phyloP scores from a whole-genome alignment of 768 basidiomycete genomes.

The Lactarius akahatsu region DNA sequence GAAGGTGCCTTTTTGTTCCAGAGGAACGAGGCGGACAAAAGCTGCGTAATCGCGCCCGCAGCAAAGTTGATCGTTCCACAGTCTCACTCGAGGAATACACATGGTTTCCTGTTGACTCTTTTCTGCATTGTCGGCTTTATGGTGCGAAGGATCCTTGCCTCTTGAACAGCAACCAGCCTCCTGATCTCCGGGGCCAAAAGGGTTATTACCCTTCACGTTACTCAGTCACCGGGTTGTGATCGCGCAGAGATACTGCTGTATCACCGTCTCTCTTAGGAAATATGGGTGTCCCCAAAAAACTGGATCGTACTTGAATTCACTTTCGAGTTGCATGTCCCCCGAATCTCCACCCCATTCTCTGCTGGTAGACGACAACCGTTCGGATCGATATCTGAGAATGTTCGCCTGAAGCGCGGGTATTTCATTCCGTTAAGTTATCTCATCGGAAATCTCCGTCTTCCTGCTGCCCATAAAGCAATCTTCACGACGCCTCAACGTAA shows the following conservation, averaged over 20 bases:
- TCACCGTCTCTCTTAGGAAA: background rate
- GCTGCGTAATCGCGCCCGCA: background rate
- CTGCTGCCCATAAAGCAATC: constrained; percentile 6
- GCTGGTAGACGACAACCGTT: constrained; percentile 10
- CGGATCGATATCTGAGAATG: constrained; percentile 26
- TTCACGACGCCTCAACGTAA: constrained; percentile 17
- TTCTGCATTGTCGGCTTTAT: background rate
- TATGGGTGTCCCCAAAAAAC: background rate
- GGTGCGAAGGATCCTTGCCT: background rate
- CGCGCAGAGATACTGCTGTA: background rate
- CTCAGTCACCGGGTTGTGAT: background rate
- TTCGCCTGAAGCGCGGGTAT: constrained; percentile 16
- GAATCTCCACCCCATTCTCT: constrained; percentile 10
- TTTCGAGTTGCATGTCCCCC: background rate
- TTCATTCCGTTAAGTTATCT: constrained; percentile 16
- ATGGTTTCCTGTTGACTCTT: background rate
- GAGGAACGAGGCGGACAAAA: background rate
- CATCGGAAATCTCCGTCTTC: constrained; percentile 22
- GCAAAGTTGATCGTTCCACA: background rate
- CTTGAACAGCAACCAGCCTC: background rate
- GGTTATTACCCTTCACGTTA: background rate
- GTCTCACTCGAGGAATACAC: background rate
- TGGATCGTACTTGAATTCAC: constrained; percentile 4
- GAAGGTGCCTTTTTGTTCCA: background rate
- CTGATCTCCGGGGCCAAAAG: background rate